Evolutionary conservation across 495 filamentous ascomycete genomes (phyloP).

Genomic region (Penicillium arizonense): DNA sequence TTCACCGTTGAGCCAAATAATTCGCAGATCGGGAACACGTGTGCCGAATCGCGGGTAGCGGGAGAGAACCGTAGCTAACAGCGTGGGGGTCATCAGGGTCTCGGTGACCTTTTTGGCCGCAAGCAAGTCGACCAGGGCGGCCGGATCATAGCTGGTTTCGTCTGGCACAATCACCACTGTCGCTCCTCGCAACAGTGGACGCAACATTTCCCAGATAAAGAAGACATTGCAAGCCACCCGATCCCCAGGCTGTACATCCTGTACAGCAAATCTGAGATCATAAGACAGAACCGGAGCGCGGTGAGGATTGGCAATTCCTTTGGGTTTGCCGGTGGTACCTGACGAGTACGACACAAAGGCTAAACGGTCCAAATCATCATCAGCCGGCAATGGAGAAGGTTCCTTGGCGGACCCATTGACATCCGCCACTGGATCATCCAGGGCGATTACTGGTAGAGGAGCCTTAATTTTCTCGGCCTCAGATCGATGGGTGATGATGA

Average conservation of each 20-base stretch:
- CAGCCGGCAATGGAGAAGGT: constrained; percentile 43
- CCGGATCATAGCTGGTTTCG: constrained; percentile 66
- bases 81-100: constrained; percentile 72
- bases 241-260: constrained; percentile 60
- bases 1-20: constrained; percentile 69
- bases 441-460: constrained; percentile 52
- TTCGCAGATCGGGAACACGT: constrained; percentile 57
- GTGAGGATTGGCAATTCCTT: constrained; percentile 69
- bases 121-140: constrained; percentile 63
- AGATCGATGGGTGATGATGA: constrained; percentile 56
- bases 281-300: constrained; percentile 64
- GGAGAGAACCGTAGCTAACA: constrained; percentile 61
- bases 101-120: constrained; percentile 57
- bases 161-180: constrained; percentile 66
- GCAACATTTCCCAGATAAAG: constrained; percentile 73
- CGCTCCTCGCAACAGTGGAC: constrained; percentile 65
- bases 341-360: constrained; percentile 67
- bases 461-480: constrained; percentile 56
- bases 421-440: constrained; percentile 45
- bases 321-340: constrained; percentile 66
- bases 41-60: constrained; percentile 55
- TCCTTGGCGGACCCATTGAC: constrained; percentile 38
- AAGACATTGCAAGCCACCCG: constrained; percentile 74
- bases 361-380: constrained; percentile 62
- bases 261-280: constrained; percentile 59